Evolutionary conservation across 148 eudicot species (phyloP), one percentile per base, ranked within the genome.

Genomic region (Heliosperma pusillum): DNA sequence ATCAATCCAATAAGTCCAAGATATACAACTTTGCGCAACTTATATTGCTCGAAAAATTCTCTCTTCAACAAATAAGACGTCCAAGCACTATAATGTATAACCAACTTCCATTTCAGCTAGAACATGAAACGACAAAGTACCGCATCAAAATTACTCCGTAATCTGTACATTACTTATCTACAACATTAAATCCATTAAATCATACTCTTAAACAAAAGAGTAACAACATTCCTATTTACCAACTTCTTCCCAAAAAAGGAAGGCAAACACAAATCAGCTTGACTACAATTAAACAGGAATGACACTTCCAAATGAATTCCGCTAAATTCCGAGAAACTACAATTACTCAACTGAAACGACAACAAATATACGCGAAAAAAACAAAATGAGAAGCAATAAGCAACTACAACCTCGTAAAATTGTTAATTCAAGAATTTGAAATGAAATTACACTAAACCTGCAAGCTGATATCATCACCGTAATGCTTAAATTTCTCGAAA

Each of bases 401-500:
- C 71, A 7, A 66, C 24, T 66, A 19, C 47, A 66, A 27, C 12
- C 36, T 66, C 4, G 8, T 5, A 63, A 26, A 69, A 12, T 4
- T 7, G 17, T n/a, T 19, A 60, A 44, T 16, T 33, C 1, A 3
- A 30, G 20, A 30, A 2, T 27, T 19, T 17, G 40, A 45, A n/a
- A 4, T 52, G 22, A 26, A 15, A 50, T 52, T 16, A 66, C 40
- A 82, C 83, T 76, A 72, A 72, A 95, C 99, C 97, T 90, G 99
- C 77, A 89, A 73, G 73, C 78, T 88, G 47, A 76, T 78, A 69
- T 90, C 94, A 52, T 92, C 99, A 47, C 80, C 61, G 21, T 58
- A 72, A 30, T 76, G 7, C 19, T 77, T 71, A 26, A 81, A 86
- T 79, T 88, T 90, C 82, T 95, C 99, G 89, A 95, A 82, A 76